Percentiles rank a stretch among this genome's conserved stretches.
phyloP scores from a whole-genome alignment of 2,329 filamentous ascomycete species.

The Fusarium guadeloupense region DNA sequence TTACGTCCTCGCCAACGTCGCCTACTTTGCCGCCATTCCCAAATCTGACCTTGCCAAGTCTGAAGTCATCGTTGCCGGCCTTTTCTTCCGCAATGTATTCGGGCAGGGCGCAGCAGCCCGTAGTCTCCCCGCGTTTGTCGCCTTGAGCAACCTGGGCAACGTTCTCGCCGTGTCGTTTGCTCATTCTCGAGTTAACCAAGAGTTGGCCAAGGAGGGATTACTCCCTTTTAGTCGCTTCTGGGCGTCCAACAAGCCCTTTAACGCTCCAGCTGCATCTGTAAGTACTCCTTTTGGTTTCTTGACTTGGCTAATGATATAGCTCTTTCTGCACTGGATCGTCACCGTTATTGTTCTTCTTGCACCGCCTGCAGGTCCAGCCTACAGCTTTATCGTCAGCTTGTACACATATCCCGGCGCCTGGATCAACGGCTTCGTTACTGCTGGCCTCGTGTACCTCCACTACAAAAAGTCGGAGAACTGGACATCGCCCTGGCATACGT shows the following conservation, averaged over 20 bases:
- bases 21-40: conserved; percentile 71
- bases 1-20: conserved; percentile 71
- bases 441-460: conserved; percentile 62
- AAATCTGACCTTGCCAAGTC: conserved; percentile 66
- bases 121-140: conserved; percentile 65
- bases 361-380: conserved; percentile 72
- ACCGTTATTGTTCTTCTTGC: conserved; percentile 72
- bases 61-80: conserved; percentile 67
- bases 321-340: conserved; percentile 73
- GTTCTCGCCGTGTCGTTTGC: conserved; percentile 69
- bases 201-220: conserved; percentile 75
- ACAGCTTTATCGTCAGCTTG: conserved; percentile 72
- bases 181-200: conserved; percentile 68
- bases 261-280: conserved; percentile 67
- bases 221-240: conserved; percentile 72
- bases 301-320: conserved; percentile 40
- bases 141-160: conserved; percentile 69
- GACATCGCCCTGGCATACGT: conserved; percentile 62
- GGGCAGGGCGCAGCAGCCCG: conserved; percentile 61
- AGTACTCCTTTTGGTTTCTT: conserved; percentile 26
- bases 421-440: conserved; percentile 63
- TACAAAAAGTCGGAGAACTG: conserved; percentile 60
- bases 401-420: conserved; percentile 63
- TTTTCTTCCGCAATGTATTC: conserved; percentile 71
- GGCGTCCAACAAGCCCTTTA: conserved; percentile 74